phyloP scores from a whole-genome alignment of 169 alveolate species.

The Eimeria praecox region DNA sequence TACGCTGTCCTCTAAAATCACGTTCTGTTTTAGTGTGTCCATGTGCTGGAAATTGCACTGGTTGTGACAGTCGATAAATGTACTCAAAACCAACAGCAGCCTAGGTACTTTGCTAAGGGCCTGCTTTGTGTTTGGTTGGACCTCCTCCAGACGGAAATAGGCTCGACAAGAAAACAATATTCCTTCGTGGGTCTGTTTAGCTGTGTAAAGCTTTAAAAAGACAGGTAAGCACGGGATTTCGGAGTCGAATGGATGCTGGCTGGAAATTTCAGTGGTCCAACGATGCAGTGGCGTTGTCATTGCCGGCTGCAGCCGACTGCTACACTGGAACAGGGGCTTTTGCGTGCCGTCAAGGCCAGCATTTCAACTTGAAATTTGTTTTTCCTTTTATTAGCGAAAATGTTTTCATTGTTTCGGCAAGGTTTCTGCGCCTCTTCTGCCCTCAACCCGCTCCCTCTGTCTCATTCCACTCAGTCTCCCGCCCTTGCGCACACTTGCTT shows the following conservation, averaged over 20 bases:
- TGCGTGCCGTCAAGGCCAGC: not conserved
- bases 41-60: not conserved
- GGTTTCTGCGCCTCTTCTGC: not conserved
- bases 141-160: not conserved
- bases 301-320: slow-evolving; percentile 33
- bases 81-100: not conserved
- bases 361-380: not conserved
- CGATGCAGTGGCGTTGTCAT: not conserved
- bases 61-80: not conserved
- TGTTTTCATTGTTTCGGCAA: not conserved
- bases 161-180: not conserved
- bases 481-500: slow-evolving; percentile 1
- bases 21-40: not conserved
- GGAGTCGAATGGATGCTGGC: not conserved
- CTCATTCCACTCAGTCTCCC: slow-evolving; percentile 14
- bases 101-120: not conserved
- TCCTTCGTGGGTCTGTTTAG: not conserved
- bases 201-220: not conserved
- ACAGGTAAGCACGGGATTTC: not conserved
- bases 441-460: not conserved
- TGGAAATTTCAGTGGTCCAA: not conserved
- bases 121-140: not conserved
- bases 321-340: not conserved
- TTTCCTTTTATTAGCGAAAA: not conserved
- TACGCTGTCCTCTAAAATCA: not conserved